These are phyloP conservation scores for Aspergillus steynii DNA, from an alignment of 495 filamentous ascomycete species.

Conservation along the genomic window DNA sequence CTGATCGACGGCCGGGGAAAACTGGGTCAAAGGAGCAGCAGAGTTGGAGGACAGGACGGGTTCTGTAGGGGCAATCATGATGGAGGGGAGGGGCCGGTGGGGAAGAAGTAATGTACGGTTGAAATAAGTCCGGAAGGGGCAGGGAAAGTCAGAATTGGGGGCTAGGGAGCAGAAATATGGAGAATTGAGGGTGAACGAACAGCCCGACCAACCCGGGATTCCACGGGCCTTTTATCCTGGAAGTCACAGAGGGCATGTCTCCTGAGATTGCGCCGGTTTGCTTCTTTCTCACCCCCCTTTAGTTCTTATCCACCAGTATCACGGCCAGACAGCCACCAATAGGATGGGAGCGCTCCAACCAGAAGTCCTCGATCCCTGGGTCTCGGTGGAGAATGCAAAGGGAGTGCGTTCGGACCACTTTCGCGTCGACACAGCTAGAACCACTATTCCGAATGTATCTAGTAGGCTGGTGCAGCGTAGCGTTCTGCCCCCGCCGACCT, in stretches of 20 bases:
- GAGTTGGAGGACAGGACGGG: conserved; percentile 14
- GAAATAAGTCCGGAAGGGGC: neutral
- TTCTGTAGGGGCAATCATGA: conserved; percentile 24
- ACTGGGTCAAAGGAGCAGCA: conserved; percentile 14
- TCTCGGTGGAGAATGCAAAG: neutral
- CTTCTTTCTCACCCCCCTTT: neutral
- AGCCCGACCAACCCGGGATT: neutral
- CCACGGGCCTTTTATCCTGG: neutral
- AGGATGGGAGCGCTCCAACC: neutral
- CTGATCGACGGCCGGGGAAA: conserved; percentile 8
- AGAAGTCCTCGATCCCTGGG: conserved; percentile 1
- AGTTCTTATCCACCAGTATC: neutral
- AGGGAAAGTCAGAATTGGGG: too few species aligned
- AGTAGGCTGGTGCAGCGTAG: conserved; percentile 1
- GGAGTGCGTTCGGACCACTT: too few species aligned
- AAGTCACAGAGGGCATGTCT: neutral
- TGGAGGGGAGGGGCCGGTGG: neutral
- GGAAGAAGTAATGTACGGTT: neutral
- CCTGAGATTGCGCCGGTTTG: neutral
- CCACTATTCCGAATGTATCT: neutral
- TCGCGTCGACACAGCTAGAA: neutral
- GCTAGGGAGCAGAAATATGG: too few species aligned
- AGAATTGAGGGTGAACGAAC: neutral
- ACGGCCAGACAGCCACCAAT: conserved; percentile 2
- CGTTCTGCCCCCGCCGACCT: neutral